Conservation (phyloP, 495 filamentous ascomycete species). For the Thermothielavioides terrestris region DNA sequence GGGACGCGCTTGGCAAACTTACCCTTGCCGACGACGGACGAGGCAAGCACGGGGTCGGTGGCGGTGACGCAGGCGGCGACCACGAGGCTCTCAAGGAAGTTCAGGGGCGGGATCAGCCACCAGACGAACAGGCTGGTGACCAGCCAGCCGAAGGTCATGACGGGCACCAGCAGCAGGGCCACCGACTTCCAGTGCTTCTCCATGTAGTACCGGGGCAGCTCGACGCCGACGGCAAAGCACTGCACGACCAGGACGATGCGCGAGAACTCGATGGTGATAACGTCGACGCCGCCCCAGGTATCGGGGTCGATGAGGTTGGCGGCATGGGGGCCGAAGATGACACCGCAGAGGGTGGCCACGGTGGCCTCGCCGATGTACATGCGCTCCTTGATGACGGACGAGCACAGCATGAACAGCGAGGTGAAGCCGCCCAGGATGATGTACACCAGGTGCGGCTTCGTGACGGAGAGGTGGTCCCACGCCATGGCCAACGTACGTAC, state of each 20-base stretch:
- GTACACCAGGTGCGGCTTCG: conserved; percentile 94
- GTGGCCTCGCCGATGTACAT: conserved; percentile 99
- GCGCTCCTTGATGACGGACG: conserved; percentile 94
- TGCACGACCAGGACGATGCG: conserved; percentile 97
- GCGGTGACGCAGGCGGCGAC: conserved; percentile 93
- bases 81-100: conserved; percentile 80
- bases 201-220: conserved; percentile 97
- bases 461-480: conserved; percentile 88
- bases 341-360: conserved; percentile 87
- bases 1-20: conserved; percentile 97
- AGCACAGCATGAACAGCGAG: conserved; percentile 95
- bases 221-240: conserved; percentile 98
- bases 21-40: conserved; percentile 96
- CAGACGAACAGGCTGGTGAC: conserved; percentile 92
- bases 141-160: conserved; percentile 98
- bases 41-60: conserved; percentile 94
- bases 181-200: conserved; percentile 96
- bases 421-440: conserved; percentile 98
- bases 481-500: conserved; percentile 71
- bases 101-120: conserved; percentile 79
- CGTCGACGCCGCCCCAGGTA: conserved; percentile 87
- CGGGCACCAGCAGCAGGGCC: conserved; percentile 75
- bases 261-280: conserved; percentile 93
- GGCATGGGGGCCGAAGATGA: conserved; percentile 95
- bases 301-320: conserved; percentile 81